Evolutionary conservation across 2,329 filamentous ascomycete genomes (phyloP), one percentile per base, ranked within the genome.

Genomic region (Paraphoma sp.): DNA sequence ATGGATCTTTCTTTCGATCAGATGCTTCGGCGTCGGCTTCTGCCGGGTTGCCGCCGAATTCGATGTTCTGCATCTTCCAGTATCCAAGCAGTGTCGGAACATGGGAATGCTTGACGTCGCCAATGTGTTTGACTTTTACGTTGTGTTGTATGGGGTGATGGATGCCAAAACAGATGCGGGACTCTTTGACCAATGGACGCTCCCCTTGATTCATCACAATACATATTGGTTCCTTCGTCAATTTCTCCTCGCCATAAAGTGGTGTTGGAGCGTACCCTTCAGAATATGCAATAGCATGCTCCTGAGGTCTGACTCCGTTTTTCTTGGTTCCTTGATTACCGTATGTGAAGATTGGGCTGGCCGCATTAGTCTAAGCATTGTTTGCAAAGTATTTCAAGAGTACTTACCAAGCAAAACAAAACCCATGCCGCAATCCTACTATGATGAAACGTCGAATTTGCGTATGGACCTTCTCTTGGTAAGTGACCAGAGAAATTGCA

Each of bases 391-490:
- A n/a, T n/a, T n/a, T n/a, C n/a, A n/a, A n/a, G n/a, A n/a, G n/a
- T n/a, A 80, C 71, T 2, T 72, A 67, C n/a, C 45, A 56, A 10
- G 62, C 63, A 33, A 50, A 63, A 45, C 56, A 65, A 28, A 59
- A 68, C 11, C 28, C 65, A 12, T 45, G 23, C 45, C 17, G 59
- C 1, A 43, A 38, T 10, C 45, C 46, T 0, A 58, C 47, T 2
- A 65, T 55, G 11, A 66, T 53, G 36, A 68, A 68, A 0, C 65
- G 56, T 0, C 65, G 61, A 5, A 65, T 53, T 4, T 65, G 45
- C 2, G 53, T 59, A 41, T 52, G 51, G 2, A 57, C 65, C 0
- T 9, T 6, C 38, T 62, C 50, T 3, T 30, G 12, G 30, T 46
- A 62, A 9, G 16, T 46, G 1, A 60, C 54, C 16, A 28, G 14